Base-by-base conservation (phyloP, 2,329 filamentous ascomycete species). In the Aspergillus piperis region DNA sequence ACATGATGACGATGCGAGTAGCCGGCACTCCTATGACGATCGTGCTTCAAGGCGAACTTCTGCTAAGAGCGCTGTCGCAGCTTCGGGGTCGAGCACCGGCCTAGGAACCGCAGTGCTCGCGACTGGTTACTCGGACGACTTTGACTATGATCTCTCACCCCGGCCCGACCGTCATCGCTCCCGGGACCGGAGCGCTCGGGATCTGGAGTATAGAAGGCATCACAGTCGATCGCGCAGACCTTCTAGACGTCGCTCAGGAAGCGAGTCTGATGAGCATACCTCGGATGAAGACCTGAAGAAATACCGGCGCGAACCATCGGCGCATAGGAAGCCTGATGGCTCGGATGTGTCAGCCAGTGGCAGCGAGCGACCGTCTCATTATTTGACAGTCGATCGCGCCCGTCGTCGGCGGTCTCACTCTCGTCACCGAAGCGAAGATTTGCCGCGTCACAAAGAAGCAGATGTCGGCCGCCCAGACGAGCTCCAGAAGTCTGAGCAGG, bases 31-130 rank as follows among this genome's bases (percentile, higher is more conserved):
- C 23, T 58, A 59, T 15, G 71, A 72, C 6, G 66, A 69, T 32
- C 66, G 68, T 30, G 63, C 64, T 4, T 55, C 64, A 8, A 68
- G 65, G 19, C 62, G 54, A 47, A 47, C 60, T 48, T 59, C 48
- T 55, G 64, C 60, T 47, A 68, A 60, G 50, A 69, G 56, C 36
- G 59, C 50, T 32, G 49, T 58, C 13, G 55, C 61, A 21, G 51
- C 64, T 15, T 62, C 64, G 2, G 63, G 69, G 3, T 32, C 70
- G 5, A 60, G 62, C 27, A 62, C 67, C 17, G 76, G 75, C 11
- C 70, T 78, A 23, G 75, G 73, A 30, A 77, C 75, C 2, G 74
- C 72, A 5, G 74, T 70, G 3, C 57, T 77, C 44, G 75, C 71
- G 25, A 71, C 69, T 39, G 75, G 73, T 8, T 77, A 77, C 62